Conservation (phyloP, 148 eudicot species). For the Camellia sinensis region DNA sequence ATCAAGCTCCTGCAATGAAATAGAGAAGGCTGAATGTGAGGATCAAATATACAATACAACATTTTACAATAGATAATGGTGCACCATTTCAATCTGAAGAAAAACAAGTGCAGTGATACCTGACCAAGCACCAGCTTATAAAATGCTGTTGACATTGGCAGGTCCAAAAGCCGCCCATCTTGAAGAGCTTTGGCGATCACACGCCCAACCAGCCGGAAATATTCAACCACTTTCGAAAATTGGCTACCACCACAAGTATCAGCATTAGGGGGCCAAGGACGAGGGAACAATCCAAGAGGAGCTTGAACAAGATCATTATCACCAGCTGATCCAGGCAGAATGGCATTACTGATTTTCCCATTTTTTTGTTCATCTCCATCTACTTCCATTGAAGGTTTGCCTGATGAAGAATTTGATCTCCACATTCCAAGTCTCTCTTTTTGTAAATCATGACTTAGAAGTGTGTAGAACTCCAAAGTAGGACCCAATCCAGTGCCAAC, state of each 20-base stretch:
- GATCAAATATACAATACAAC: neutral
- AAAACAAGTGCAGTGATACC: conserved; percentile 31
- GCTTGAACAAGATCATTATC: conserved; percentile 56
- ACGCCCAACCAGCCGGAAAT: conserved; percentile 85
- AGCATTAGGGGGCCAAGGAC: conserved; percentile 73
- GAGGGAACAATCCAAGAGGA: conserved; percentile 93
- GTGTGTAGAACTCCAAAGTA: conserved; percentile 92
- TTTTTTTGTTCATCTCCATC: conserved; percentile 39
- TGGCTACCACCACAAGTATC: conserved; percentile 66
- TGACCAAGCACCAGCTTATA: conserved; percentile 91
- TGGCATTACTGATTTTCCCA: conserved; percentile 21
- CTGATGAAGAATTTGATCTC: conserved; percentile 55
- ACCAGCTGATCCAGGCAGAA: conserved; percentile 16
- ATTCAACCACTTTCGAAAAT: conserved; percentile 58
- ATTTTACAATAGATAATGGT: neutral
- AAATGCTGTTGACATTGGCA: conserved; percentile 77
- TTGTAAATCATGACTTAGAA: conserved; percentile 89
- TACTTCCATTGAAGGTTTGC: conserved; percentile 48
- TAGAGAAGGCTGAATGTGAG: neutral
- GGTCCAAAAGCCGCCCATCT: conserved; percentile 93
- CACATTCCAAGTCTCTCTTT: conserved; percentile 81
- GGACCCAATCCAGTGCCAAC: conserved; percentile 99
- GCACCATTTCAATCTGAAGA: neutral
- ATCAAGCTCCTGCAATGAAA: conserved; percentile 83
- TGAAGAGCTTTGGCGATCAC: conserved; percentile 99